Conservation (phyloP, 371 early-diverging fungal genomes). For the Apophysomyces trapeziformis region DNA sequence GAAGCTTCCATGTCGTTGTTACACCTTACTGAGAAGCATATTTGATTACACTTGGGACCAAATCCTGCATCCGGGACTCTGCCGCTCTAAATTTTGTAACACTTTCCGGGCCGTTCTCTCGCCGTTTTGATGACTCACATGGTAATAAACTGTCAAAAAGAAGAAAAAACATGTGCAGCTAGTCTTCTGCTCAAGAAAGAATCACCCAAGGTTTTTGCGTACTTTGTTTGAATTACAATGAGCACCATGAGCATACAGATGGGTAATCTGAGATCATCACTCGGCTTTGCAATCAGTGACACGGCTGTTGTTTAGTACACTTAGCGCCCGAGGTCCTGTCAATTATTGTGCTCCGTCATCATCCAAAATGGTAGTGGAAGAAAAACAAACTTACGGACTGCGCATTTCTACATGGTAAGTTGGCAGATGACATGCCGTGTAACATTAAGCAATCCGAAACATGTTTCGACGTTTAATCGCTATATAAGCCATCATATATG, state of each 20-base stretch:
- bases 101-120: background rate
- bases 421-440: conserved; percentile 3
- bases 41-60: conserved; percentile 1
- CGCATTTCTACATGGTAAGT: background rate
- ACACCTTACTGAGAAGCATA: background rate
- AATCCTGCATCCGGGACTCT: background rate
- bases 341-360: too few species aligned
- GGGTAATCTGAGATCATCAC: too few species aligned
- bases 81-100: background rate
- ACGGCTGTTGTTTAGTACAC: too few species aligned
- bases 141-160: background rate
- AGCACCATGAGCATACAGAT: too few species aligned
- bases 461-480: background rate
- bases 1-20: background rate
- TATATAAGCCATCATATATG: background rate
- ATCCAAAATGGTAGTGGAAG: background rate
- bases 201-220: too few species aligned
- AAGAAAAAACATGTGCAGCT: background rate
- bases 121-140: background rate
- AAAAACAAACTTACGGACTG: background rate
- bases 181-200: too few species aligned
- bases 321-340: too few species aligned
- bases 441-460: background rate
- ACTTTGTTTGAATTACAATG: too few species aligned
- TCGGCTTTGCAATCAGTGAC: too few species aligned